Percentiles rank a stretch among this genome's conserved stretches.
phyloP scores from a whole-genome alignment of 257 asterid species.

The Jasminum sambac region DNA sequence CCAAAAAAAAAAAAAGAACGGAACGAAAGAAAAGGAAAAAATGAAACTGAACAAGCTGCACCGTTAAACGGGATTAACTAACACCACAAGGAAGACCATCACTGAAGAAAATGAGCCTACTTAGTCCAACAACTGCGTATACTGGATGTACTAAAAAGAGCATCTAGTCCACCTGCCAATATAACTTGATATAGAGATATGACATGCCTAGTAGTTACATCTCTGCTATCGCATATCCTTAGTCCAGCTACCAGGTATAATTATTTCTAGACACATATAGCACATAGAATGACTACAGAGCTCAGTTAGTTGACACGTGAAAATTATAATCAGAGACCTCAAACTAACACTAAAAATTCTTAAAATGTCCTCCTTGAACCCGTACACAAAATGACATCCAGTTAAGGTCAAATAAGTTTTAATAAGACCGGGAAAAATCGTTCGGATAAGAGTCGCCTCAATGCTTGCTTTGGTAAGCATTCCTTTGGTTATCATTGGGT shows the following conservation, averaged over 20 bases:
- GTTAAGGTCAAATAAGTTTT: neutral
- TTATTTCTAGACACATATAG: neutral
- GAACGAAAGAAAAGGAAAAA: neutral
- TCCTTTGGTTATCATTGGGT: neutral
- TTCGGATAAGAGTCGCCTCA: neutral
- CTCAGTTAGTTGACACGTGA: neutral
- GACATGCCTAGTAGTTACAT: neutral
- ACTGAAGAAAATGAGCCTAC: neutral
- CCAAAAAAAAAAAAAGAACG: no score
- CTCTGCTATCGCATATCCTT: neutral
- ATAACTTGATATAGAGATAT: neutral
- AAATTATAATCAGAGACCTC: neutral
- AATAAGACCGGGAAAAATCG: neutral
- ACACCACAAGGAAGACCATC: neutral
- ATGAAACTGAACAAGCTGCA: neutral
- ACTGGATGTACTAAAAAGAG: neutral
- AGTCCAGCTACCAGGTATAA: neutral
- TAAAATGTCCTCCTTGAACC: neutral
- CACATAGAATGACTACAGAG: neutral
- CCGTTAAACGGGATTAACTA: neutral
- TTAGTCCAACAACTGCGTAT: neutral
- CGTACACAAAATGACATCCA: neutral
- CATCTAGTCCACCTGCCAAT: neutral
- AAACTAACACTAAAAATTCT: neutral
- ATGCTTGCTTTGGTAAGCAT: neutral